Evolutionary conservation across 306 rosid species (phyloP), one percentile per base, ranked within the genome.

Genomic region (Macrotyloma uniflorum): DNA sequence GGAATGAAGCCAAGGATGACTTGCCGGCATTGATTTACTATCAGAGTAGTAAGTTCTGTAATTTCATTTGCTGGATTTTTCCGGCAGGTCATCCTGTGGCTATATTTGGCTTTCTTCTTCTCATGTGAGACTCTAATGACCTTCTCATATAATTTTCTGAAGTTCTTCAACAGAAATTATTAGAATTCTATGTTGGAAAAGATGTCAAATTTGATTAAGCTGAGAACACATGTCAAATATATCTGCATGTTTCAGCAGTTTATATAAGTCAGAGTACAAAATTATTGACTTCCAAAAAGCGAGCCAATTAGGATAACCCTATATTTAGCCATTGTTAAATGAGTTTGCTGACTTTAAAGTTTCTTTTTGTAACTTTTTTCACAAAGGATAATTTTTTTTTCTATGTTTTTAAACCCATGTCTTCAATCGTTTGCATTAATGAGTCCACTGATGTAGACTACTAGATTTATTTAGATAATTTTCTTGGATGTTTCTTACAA

Each of bases 1-100:
- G 72, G 32, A 67, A 75, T 85, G 55, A 46, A 82, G 88, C 86
- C 82, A 82, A 85, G 84, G 84, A 85, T 85, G 86, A 70, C 88
- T 79, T 85, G 86, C 88, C 84, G 83, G 80, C 12, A 38, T 28
- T 30, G 4, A 26, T 18, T 76, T 30, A 42, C 26, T 8, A 5
- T 2, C 2, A 23, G 54, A 16, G 12, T 57, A 57, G 35, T 11
- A 36, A 10, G 6, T 11, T 12, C 30, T 5, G 0, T 49, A 11
- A 5, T 9, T 54, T 43, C 36, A 20, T 65, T 24, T 18, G 72
- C 15, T 70, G 30, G 20, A 1, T 38, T 35, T 79, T n/a, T 6
- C 51, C 58, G 84, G 84, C 84, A 69, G 15, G 84, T 78, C 20
- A 54, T 82, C 74, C 40, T 78, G 1, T 63, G 86, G 82, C 79